Evolutionary conservation across 1,284 basidiomycete species (phyloP).

Genomic region (Jaminaea rosea): DNA sequence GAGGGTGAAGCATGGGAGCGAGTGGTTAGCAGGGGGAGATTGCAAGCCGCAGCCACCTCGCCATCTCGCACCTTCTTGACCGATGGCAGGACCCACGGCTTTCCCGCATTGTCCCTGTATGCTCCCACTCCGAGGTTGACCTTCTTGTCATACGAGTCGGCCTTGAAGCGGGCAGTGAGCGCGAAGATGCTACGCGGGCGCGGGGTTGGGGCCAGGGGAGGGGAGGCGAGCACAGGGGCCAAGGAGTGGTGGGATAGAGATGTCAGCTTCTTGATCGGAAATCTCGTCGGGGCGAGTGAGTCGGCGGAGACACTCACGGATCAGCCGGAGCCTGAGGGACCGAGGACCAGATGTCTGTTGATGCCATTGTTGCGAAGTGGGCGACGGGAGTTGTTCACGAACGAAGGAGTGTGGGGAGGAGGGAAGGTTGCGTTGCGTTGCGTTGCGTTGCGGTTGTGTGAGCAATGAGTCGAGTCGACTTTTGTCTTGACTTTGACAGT

Average conservation of each 20-base stretch:
- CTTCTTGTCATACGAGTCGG: constrained; percentile 69
- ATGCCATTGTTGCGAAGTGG: too few relatives aligned
- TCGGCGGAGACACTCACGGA: constrained; percentile 21
- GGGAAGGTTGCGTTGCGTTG: not conserved
- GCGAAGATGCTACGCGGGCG: constrained; percentile 62
- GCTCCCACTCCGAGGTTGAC: constrained; percentile 68
- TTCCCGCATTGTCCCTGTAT: constrained; percentile 49
- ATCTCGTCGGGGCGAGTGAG: not conserved
- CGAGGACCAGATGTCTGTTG: constrained; percentile 14
- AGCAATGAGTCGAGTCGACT: too few relatives aligned
- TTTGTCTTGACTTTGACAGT: too few relatives aligned
- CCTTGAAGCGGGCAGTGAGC: constrained; percentile 77
- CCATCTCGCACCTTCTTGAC: constrained; percentile 40
- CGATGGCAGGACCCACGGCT: constrained; percentile 50
- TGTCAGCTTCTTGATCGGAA: not conserved
- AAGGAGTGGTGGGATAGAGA: not conserved
- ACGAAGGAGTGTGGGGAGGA: not conserved
- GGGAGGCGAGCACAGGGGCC: not conserved
- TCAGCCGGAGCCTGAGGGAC: constrained; percentile 34
- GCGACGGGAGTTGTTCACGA: constrained; percentile 5
- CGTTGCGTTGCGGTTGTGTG: too few relatives aligned
- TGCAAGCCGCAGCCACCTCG: too few relatives aligned
- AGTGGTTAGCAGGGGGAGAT: too few relatives aligned
- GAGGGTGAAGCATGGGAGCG: too few relatives aligned
- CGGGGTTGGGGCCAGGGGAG: not conserved